Conservation (phyloP, 1,284 basidiomycete genomes). For the Jaminaea rosea region DNA sequence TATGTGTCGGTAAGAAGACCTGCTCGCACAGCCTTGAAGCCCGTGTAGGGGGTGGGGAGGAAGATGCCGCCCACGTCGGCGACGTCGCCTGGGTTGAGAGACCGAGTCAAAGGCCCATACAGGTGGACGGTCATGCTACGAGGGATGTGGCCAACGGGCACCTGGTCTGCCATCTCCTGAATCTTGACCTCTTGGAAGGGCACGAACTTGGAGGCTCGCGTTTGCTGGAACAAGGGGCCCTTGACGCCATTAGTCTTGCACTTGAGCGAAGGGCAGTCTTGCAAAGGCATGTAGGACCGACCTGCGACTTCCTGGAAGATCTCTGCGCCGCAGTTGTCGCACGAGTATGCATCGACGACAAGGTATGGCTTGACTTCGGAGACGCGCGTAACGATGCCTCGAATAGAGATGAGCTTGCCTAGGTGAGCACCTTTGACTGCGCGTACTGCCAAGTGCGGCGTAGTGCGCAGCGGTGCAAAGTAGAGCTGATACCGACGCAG, state of each 20-base stretch:
- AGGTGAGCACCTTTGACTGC: conserved; percentile 76
- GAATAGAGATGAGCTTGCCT: conserved; percentile 85
- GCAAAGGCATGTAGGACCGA: conserved; percentile 80
- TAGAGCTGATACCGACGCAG: conserved; percentile 91
- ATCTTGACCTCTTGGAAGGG: conserved; percentile 99
- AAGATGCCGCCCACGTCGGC: conserved; percentile 84
- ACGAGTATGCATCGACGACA: conserved; percentile 95
- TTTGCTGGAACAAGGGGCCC: conserved; percentile 95
- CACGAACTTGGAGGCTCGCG: conserved; percentile 88
- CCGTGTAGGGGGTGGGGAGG: conserved; percentile 79
- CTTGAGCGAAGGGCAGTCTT: conserved; percentile 60
- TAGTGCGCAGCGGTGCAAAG: conserved; percentile 53
- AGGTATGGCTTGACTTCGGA: conserved; percentile 97
- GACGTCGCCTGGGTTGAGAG: conserved; percentile 90
- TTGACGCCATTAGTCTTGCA: conserved; percentile 80
- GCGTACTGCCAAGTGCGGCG: conserved; percentile 66
- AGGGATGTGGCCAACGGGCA: conserved; percentile 97
- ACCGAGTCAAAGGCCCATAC: conserved; percentile 76
- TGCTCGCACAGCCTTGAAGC: conserved; percentile 79
- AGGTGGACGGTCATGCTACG: conserved; percentile 95
- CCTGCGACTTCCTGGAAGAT: conserved; percentile 97
- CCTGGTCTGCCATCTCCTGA: conserved; percentile 99
- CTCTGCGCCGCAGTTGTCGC: conserved; percentile 94
- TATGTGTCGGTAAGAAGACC: conserved; percentile 96
- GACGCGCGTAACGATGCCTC: conserved; percentile 95